Base-by-base conservation (phyloP, 805 yeast species). In the Saccharomycopsis sp. region DNA sequence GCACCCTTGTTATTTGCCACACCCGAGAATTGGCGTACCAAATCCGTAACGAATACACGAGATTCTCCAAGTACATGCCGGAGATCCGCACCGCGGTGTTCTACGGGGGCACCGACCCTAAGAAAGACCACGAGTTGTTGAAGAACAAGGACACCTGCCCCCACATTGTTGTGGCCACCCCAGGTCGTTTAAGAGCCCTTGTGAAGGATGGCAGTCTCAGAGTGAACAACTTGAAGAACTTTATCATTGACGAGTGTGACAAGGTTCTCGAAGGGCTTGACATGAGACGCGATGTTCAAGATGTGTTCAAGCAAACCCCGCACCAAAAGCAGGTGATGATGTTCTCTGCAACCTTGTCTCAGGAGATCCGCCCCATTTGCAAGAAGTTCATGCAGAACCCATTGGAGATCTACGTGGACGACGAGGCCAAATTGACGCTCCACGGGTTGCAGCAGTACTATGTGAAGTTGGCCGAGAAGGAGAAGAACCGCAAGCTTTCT, bases 291-390 rank as follows among this genome's bases (percentile, higher is more conserved):
- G 98, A 89, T 60, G 96, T 89, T 45, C 98, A 89, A 71, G 97
- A 89, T 61, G 83, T 92, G 51, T 89, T 92, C 78, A 80, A 96
- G 64, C 84, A 84, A 48, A 89, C 98, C 39, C 98, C 98, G 52
- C 94, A 84, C 66, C 95, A 89, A 63, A 89, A 89, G 67, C 98
- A 89, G 70, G 97, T 92, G 43, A 88, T 92, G 97, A 89, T 89
- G 96, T 89, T 89, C 65, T 83, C 95, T 47, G 98, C 98, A 52
- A 89, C 98, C 42, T 73, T 89, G 55, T 78, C 95, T 36, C 84
- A 76, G 60, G 97, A 89, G 60, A 86, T 89, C 57, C 83, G 95
- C 64, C 96, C 96, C 48, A 78, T 92, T 45, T 89, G 96, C 72
- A 89, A 88, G 71, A 87, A 89, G 69, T 89, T 92, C 69, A 84